Evolutionary conservation across 225 moss, liverwort and hornwort genomes (phyloP).

Genomic region (Neckera pumila): DNA sequence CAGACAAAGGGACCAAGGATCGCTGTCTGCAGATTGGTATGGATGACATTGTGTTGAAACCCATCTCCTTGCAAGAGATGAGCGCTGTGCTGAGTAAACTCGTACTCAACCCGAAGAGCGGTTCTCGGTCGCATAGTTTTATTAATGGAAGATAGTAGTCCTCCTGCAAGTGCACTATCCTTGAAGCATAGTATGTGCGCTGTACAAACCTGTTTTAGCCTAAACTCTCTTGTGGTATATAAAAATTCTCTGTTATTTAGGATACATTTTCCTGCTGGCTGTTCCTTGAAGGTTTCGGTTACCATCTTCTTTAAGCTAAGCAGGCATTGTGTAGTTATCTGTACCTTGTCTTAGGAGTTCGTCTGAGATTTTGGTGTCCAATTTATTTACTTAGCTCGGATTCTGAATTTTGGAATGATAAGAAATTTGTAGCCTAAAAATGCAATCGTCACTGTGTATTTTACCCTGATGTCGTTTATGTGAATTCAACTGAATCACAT

Average conservation of each 20-base stretch:
- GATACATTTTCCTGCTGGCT: background rate
- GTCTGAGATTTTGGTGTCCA: background rate
- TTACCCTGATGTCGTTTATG: background rate
- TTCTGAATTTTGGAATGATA: background rate
- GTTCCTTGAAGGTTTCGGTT: background rate
- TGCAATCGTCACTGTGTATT: background rate
- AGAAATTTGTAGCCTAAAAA: background rate
- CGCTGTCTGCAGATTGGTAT: conserved; percentile 51
- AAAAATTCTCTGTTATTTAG: background rate
- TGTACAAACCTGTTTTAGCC: background rate
- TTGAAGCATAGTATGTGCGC: background rate
- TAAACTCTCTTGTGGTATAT: background rate
- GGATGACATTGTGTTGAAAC: conserved; percentile 56
- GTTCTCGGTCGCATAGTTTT: conserved; percentile 26
- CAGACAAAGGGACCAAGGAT: conserved; percentile 46
- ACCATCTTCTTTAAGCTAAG: background rate
- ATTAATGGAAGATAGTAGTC: conserved; percentile 16
- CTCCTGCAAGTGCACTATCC: background rate
- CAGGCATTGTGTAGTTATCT: background rate
- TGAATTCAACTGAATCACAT: background rate
- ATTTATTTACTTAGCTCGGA: background rate
- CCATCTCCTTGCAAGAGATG: conserved; percentile 56
- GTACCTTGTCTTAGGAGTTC: background rate
- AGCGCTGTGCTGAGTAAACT: conserved; percentile 41
- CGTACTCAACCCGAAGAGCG: conserved; percentile 23